Evolutionary conservation across 805 yeast genomes (phyloP), one percentile per base, ranked within the genome.

Genomic region (Clavispora phyllophila): DNA sequence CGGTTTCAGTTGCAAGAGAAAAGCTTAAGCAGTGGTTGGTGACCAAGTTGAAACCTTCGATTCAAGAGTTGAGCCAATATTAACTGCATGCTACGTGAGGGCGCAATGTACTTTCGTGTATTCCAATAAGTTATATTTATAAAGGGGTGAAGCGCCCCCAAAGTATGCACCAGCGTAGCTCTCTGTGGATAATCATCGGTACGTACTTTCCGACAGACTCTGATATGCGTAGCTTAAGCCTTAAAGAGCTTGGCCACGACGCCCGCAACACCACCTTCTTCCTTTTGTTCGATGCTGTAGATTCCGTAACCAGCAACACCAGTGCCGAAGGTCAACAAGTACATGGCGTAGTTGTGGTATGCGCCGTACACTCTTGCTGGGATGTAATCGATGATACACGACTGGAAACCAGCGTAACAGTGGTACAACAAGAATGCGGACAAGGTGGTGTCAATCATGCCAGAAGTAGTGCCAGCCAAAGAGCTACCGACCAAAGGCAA

Each of bases 361-460:
- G 70, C 50, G 13, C 90, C 89, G 55, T 76, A 86, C 27, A 81
- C 86, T 68, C 91, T 77, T 58, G 68, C 68, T 40, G 91, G 93
- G 42, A 86, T 81, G 65, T 84, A 84, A 63, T 86, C 93, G 43
- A 76, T 76, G 53, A 86, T 85, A 71, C 93, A 84, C 34, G 87
- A 72, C 56, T 79, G 81, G 70, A 84, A 80, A 3, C 93, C 95
- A 38, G 79, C 78, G 60, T 76, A 78, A 43, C 81, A 73, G 61
- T 86, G 93, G 56, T 75, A 72, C 49, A 85, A 63, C 37, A 84
- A 57, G 12, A 79, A 62, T 2, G 80, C 67, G 13, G 81, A 67
- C 55, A 84, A 62, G 2, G 78, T 50, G 3, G 85, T 67, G 62
- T 85, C 93, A 3, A 79, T 45, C 34, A 70, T 60, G n/a, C 81